Evolutionary conservation across 441 rosid species (phyloP).

Genomic region (Raphanus hybrid): DNA sequence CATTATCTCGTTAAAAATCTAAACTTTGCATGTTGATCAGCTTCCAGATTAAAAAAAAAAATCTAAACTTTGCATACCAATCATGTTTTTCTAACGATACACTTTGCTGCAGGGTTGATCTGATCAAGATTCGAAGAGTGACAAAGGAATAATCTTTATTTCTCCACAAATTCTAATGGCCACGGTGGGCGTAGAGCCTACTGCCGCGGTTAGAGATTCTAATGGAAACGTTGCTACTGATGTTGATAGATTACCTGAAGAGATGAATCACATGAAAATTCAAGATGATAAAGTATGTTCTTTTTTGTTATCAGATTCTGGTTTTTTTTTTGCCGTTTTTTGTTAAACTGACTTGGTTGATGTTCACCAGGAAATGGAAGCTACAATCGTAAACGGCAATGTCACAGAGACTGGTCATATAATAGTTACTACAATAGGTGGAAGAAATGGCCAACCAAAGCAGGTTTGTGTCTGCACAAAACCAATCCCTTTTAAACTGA

Average conservation of each 20-base stretch:
- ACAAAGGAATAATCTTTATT: constrained; percentile 25
- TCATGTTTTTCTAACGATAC: not conserved
- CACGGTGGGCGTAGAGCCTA: constrained; percentile 59
- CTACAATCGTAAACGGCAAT: constrained; percentile 66
- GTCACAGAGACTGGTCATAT: constrained; percentile 96
- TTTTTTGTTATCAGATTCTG: not conserved
- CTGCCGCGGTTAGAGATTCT: constrained; percentile 60
- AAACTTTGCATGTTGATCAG: constrained; percentile 30
- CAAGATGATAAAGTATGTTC: constrained; percentile 78
- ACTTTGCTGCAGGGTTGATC: constrained; percentile 33
- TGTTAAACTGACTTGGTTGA: not conserved
- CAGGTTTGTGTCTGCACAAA: constrained; percentile 54
- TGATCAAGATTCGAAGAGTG: constrained; percentile 42
- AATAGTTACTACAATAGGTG: constrained; percentile 95
- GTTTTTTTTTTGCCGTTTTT: not conserved
- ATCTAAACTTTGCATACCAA: not conserved
- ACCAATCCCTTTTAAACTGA: not conserved
- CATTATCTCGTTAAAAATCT: constrained; percentile 6
- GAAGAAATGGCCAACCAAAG: constrained; percentile 95
- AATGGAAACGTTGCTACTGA: constrained; percentile 51
- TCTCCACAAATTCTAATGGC: constrained; percentile 52
- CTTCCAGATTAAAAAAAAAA: not conserved
- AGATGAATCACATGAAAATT: constrained; percentile 93
- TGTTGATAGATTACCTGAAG: constrained; percentile 81
- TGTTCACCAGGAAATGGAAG: constrained; percentile 65